Evolutionary conservation across 1,284 basidiomycete species (phyloP), one percentile per base, ranked within the genome.

Genomic region (Irpex sp.): DNA sequence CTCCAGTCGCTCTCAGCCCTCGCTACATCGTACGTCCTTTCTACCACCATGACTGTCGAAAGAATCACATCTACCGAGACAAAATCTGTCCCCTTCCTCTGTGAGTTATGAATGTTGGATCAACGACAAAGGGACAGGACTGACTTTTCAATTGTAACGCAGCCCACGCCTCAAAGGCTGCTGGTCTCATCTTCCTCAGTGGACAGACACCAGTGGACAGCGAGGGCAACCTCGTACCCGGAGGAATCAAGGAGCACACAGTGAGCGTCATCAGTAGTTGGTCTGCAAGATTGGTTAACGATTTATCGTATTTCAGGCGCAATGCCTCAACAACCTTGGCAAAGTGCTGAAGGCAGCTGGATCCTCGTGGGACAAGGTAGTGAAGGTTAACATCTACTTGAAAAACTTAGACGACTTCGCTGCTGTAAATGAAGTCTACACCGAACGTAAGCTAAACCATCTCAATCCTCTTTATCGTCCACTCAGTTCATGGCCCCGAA

Each of bases 341-440:
- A 80, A 82, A 53, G 83, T 85, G 7, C 74, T 87, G 5, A 73
- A 75, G 47, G 80, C 81, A 9, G 78, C 83, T 11, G 80, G 82
- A 13, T 85, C 83, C 4, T 81, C 81, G 33, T 83, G 84, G 81
- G 83, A 85, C 63, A 83, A 83, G 66, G 81, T 84, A 11, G 79
- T 82, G 58, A 85, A 85, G 70, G 78, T 84, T 58, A 87, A 87
- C 65, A 79, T 87, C 4, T 87, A 83, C 70, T 72, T 87, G 64
- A 83, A 83, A 70, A 72, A 83, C 66, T 86, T 86, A 83, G 78
- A 81, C 58, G 77, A 85, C 66, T 87, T 85, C 63, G 70, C 71
- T 9, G 75, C 77, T 3, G 83, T 85, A 81, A 87, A 87, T 67
- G 79, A 83, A 65, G 73, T 81, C n/a, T 86, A 86, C 66, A 81